Evolutionary conservation across 176 grass and related monocot species (phyloP).

Genomic region (Echinochloa phyllopogon): DNA sequence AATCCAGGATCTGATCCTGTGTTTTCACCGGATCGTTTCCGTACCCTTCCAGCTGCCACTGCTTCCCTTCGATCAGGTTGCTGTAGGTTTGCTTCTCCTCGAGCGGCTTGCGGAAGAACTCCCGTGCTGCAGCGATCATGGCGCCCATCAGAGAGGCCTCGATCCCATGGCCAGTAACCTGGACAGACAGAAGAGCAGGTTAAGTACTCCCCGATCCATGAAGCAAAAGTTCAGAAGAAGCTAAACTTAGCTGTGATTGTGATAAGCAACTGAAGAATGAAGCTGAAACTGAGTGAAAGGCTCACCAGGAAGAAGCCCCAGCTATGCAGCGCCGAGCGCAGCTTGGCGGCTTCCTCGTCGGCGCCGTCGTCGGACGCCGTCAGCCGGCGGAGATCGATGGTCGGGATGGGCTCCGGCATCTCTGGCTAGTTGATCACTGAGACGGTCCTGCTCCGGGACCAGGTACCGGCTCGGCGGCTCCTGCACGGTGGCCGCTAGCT

Average conservation of each 20-base stretch:
- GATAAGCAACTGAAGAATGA: not conserved
- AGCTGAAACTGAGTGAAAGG: not conserved
- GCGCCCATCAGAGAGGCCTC: slow-evolving; percentile 55
- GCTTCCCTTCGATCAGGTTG: slow-evolving; percentile 58
- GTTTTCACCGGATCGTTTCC: slow-evolving; percentile 56
- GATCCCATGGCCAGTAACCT: slow-evolving; percentile 55
- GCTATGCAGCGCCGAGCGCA: slow-evolving; percentile 44
- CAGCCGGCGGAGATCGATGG: slow-evolving; percentile 54
- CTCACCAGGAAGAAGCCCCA: slow-evolving; percentile 68
- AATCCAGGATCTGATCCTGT: slow-evolving; percentile 58
- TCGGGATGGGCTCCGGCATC: slow-evolving; percentile 43
- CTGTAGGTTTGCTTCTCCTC: slow-evolving; percentile 56
- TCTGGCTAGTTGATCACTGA: not conserved
- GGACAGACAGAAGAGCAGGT: not conserved
- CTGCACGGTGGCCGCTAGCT: slow-evolving; percentile 21
- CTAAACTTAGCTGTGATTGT: not conserved
- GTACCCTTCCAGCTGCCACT: slow-evolving; percentile 62
- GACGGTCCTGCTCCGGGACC: slow-evolving; percentile 35
- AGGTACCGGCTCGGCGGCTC: slow-evolving; percentile 40
- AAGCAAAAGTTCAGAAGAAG: not conserved
- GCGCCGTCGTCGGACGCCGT: slow-evolving; percentile 31
- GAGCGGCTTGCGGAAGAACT: slow-evolving; percentile 51
- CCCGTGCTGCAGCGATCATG: slow-evolving; percentile 29
- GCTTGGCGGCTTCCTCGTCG: slow-evolving; percentile 45
- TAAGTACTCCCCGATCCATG: not conserved